phyloP scores from a whole-genome alignment of 257 asterid species.

The Schizonepeta tenuifolia region DNA sequence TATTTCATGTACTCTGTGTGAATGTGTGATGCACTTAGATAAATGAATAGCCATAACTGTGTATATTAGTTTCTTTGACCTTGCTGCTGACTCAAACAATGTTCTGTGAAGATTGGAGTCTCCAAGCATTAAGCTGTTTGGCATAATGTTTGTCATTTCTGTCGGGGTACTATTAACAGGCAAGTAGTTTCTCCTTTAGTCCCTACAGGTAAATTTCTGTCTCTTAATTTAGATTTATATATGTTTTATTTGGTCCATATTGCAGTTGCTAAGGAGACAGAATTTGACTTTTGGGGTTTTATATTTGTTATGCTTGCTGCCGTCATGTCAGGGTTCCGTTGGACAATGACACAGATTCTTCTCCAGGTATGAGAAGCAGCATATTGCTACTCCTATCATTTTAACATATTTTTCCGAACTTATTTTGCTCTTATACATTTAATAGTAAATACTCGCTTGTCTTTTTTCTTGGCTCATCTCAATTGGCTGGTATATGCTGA shows the following conservation, averaged over 20 bases:
- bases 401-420: constrained; percentile 9
- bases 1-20: not conserved
- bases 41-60: not conserved
- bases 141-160: constrained; percentile 79
- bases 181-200: constrained; percentile 31
- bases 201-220: not conserved
- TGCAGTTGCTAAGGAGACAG: constrained; percentile 92
- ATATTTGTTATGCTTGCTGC: constrained; percentile 94
- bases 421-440: constrained; percentile 6
- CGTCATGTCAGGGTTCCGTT: constrained; percentile 95
- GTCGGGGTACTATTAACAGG: constrained; percentile 87
- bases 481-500: constrained; percentile 49
- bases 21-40: not conserved
- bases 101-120: constrained; percentile 78
- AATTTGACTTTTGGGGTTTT: constrained; percentile 92
- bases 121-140: constrained; percentile 85
- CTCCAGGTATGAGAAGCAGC: constrained; percentile 68
- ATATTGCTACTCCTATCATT: constrained; percentile 6
- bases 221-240: constrained; percentile 5
- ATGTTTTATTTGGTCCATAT: constrained; percentile 30
- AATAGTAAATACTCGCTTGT: constrained; percentile 28
- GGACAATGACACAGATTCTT: constrained; percentile 99
- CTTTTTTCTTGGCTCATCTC: constrained; percentile 37
- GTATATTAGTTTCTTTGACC: not conserved
- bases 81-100: constrained; percentile 32